Evolutionary conservation across 352 stramenopile genomes (phyloP).

Genomic region (Plasmopara muralis): DNA sequence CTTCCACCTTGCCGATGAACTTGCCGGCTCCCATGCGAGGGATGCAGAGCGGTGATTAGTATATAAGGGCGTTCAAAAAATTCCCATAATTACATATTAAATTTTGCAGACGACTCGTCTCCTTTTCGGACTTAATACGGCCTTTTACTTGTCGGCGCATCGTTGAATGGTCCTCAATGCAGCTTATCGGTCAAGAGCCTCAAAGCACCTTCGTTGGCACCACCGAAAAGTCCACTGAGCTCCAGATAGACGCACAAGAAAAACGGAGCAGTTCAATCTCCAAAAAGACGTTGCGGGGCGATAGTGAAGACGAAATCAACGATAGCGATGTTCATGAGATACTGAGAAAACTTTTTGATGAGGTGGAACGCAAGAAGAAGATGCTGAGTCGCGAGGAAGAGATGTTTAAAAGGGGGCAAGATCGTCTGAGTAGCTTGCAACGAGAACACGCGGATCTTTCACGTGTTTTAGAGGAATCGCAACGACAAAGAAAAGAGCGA

Average conservation of each 20-base stretch:
- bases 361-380: conserved; percentile 30
- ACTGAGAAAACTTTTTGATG: conserved; percentile 22
- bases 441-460: conserved; percentile 37
- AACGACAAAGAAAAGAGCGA: conserved; percentile 27
- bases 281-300: conserved; percentile 5
- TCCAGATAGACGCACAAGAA: conserved; percentile 24
- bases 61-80: not conserved
- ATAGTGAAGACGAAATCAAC: conserved; percentile 1
- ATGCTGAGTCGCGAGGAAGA: conserved; percentile 33
- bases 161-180: conserved; percentile 7
- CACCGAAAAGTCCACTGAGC: conserved; percentile 30
- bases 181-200: not conserved
- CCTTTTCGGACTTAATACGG: not conserved
- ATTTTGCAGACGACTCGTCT: not conserved
- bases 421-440: conserved; percentile 25
- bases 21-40: conserved; percentile 30
- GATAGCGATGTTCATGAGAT: conserved; percentile 27
- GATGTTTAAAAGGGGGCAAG: conserved; percentile 21
- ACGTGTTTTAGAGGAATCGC: conserved; percentile 30
- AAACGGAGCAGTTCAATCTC: conserved; percentile 10
- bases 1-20: conserved; percentile 57
- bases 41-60: conserved; percentile 3
- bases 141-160: not conserved
- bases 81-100: not conserved
- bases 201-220: conserved; percentile 13